phyloP scores from a whole-genome alignment of 2,329 filamentous ascomycete genomes.

The Monilinia fructigena region DNA sequence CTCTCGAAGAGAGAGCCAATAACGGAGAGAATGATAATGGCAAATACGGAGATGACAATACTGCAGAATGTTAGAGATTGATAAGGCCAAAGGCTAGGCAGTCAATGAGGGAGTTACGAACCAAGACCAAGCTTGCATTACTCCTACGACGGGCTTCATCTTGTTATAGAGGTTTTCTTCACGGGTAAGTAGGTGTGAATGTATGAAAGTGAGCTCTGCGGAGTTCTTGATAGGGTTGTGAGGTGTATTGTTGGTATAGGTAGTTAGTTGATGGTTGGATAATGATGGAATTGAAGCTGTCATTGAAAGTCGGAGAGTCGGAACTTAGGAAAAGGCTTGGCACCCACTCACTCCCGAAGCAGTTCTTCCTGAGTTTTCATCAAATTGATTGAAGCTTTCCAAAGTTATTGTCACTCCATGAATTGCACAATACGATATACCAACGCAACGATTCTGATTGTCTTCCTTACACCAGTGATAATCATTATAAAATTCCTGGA shows the following conservation, averaged over 20 bases:
- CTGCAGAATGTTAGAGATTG: slow-evolving; percentile 47
- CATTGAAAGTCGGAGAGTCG: slow-evolving; percentile 14
- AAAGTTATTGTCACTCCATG: background rate
- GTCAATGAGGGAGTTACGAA: slow-evolving; percentile 47
- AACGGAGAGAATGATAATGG: slow-evolving; percentile 63
- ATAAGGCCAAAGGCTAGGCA: slow-evolving; percentile 15
- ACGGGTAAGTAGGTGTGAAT: background rate
- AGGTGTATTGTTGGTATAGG: background rate
- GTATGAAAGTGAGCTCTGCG: background rate
- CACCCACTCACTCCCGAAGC: background rate
- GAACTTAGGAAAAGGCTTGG: slow-evolving; percentile 12
- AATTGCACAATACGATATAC: background rate
- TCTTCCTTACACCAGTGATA: background rate
- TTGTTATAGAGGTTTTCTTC: slow-evolving; percentile 24
- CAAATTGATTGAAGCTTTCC: background rate
- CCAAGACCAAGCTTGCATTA: slow-evolving; percentile 95
- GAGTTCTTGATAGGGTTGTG: background rate
- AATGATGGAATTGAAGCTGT: slow-evolving; percentile 11
- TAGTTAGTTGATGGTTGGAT: slow-evolving; percentile 13
- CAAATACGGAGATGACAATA: slow-evolving; percentile 67
- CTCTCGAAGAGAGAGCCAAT: slow-evolving; percentile 71
- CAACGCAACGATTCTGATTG: too few species aligned
- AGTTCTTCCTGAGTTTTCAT: background rate
- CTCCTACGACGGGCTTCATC: slow-evolving; percentile 94
- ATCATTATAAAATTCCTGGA: background rate